These are phyloP conservation scores for Debaryomyces sp. DNA, from an alignment of 1,139 yeast genomes.

Conservation along the genomic window DNA sequence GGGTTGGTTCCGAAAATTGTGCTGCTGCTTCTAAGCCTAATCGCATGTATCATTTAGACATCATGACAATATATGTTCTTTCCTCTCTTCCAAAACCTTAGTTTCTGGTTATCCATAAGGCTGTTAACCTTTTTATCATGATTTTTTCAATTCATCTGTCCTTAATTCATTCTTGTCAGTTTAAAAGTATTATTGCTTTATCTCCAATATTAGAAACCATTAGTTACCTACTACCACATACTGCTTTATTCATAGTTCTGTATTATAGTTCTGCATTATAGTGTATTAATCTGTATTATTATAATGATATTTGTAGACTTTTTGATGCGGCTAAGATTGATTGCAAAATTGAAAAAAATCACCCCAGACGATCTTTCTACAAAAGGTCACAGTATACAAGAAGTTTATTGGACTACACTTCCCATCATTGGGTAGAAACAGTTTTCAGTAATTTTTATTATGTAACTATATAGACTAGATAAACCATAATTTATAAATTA, in stretches of 20 bases:
- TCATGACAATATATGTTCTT: constrained; percentile 3
- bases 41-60: neutral
- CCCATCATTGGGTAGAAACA: neutral
- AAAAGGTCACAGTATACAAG: neutral
- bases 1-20: constrained; percentile 16
- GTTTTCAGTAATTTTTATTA: neutral
- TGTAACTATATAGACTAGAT: neutral
- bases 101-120: constrained; percentile 3
- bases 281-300: constrained; percentile 2
- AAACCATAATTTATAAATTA: neutral
- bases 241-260: neutral
- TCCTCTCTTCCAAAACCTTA: neutral
- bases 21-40: constrained; percentile 15
- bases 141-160: neutral
- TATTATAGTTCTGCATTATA: neutral
- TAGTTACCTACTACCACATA: neutral
- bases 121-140: neutral
- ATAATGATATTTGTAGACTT: constrained; percentile 5
- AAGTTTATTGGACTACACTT: neutral
- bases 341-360: neutral
- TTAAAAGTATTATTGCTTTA: neutral
- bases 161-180: neutral
- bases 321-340: neutral
- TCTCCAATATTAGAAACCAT: neutral
- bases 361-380: neutral